Evolutionary conservation across 257 asterid species (phyloP).

Genomic region (Solanum okadae): DNA sequence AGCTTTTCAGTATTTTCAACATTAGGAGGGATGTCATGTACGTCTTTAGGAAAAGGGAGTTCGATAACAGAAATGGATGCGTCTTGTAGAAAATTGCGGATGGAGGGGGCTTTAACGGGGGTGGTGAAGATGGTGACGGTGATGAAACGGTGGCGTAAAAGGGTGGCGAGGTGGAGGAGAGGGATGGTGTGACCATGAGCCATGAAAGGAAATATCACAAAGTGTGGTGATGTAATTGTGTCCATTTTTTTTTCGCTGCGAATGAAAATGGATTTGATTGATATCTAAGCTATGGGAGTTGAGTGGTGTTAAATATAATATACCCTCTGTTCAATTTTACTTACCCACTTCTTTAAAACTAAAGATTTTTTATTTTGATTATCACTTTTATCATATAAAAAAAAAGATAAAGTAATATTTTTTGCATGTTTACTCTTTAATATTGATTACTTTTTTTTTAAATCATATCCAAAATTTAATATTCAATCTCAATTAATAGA

Average conservation of each 20-base stretch:
- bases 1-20: constrained; percentile 59
- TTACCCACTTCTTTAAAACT: too few relatives aligned
- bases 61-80: constrained; percentile 24
- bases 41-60: constrained; percentile 47
- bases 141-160: constrained; percentile 39
- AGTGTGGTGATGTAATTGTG: constrained; percentile 35
- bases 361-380: too few relatives aligned
- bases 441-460: too few relatives aligned
- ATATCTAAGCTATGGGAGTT: not conserved
- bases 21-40: constrained; percentile 40
- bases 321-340: too few relatives aligned
- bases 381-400: too few relatives aligned
- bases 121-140: constrained; percentile 64
- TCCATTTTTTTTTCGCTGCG: constrained; percentile 16
- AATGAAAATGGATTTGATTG: not conserved
- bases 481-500: too few relatives aligned
- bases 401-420: too few relatives aligned
- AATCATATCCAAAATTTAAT: too few relatives aligned
- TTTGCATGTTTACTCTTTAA: too few relatives aligned
- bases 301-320: not conserved
- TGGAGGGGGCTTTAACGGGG: constrained; percentile 32
- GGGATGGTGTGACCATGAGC: constrained; percentile 69
- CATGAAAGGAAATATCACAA: constrained; percentile 62
- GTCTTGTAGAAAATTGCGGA: constrained; percentile 24
- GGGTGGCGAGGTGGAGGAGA: constrained; percentile 58